Conservation (phyloP, 768 basidiomycete genomes). For the Boletus pseudo-olivaceus region DNA sequence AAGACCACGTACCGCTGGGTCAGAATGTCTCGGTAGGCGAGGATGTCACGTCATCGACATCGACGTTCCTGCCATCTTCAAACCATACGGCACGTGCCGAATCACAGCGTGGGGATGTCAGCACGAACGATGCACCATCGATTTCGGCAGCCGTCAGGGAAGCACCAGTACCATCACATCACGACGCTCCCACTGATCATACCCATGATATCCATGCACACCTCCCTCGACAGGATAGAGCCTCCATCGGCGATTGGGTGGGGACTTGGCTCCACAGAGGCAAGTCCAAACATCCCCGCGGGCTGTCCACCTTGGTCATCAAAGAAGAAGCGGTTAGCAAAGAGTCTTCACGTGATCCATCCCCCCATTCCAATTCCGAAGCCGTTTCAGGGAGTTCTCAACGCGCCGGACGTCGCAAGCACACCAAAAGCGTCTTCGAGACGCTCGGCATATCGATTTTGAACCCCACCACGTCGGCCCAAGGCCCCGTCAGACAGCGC, state of each 20-base stretch:
- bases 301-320: constrained; percentile 15
- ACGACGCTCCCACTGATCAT: not conserved
- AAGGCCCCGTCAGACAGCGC: constrained; percentile 24
- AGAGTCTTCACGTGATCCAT: constrained; percentile 21
- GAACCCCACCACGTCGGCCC: constrained; percentile 41
- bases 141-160: not conserved
- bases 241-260: constrained; percentile 67
- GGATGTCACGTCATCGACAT: constrained; percentile 12
- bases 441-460: constrained; percentile 67
- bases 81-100: not conserved
- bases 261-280: constrained; percentile 69
- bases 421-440: constrained; percentile 66
- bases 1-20: constrained; percentile 45
- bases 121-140: not conserved
- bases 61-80: constrained; percentile 3
- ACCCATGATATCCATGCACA: constrained; percentile 10
- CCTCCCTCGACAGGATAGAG: constrained; percentile 31
- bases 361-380: constrained; percentile 16
- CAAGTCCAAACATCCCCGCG: constrained; percentile 31
- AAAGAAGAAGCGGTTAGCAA: constrained; percentile 24
- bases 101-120: not conserved
- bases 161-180: constrained; percentile 4
- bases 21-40: constrained; percentile 25
- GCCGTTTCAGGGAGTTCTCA: constrained; percentile 12
- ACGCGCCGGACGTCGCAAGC: constrained; percentile 34